A percentile compares a stretch with the other conserved stretches of the same genome.
These are phyloP conservation scores for Conringia planisiliqua DNA, from an alignment of 345 rosid genomes.

Conservation along the genomic window DNA sequence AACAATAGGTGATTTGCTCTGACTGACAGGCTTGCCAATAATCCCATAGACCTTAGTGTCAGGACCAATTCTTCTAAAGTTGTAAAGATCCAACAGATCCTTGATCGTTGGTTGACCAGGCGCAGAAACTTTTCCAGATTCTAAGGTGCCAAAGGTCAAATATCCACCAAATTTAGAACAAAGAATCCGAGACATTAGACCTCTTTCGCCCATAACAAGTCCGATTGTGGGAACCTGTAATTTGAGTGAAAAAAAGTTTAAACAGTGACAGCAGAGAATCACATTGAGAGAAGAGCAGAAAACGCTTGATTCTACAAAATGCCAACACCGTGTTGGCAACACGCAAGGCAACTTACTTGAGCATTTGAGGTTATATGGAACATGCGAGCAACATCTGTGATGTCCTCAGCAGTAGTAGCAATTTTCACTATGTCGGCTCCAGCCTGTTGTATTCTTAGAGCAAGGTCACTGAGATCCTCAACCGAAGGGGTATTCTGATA, in stretches of 20 bases:
- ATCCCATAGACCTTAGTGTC: conserved; percentile 87
- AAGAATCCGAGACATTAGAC: conserved; percentile 82
- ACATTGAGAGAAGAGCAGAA: neutral
- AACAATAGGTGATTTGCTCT: conserved; percentile 89
- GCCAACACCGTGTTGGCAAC: too few species aligned
- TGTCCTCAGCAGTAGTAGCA: conserved; percentile 84
- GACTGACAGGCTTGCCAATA: conserved; percentile 90
- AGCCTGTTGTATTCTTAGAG: conserved; percentile 59
- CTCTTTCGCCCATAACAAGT: conserved; percentile 91
- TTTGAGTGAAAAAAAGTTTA: neutral
- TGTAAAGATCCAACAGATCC: conserved; percentile 71
- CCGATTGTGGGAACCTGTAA: conserved; percentile 84
- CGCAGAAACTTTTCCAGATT: conserved; percentile 58
- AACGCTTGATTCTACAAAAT: neutral
- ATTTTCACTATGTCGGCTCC: conserved; percentile 95
- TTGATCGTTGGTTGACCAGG: conserved; percentile 91
- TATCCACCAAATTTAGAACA: conserved; percentile 89
- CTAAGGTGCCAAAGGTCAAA: conserved; percentile 88
- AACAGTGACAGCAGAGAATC: neutral
- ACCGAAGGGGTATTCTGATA: conserved; percentile 75
- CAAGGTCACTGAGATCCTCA: conserved; percentile 80
- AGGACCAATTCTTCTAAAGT: conserved; percentile 76
- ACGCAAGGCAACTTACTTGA: conserved; percentile 53
- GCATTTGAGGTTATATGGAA: conserved; percentile 80
- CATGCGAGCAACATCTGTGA: conserved; percentile 81